A percentile compares a stretch with the other conserved stretches of the same genome.
Evolutionary conservation across 2,329 filamentous ascomycete genomes (phyloP).

Genomic region (Aspergillus jensenii): DNA sequence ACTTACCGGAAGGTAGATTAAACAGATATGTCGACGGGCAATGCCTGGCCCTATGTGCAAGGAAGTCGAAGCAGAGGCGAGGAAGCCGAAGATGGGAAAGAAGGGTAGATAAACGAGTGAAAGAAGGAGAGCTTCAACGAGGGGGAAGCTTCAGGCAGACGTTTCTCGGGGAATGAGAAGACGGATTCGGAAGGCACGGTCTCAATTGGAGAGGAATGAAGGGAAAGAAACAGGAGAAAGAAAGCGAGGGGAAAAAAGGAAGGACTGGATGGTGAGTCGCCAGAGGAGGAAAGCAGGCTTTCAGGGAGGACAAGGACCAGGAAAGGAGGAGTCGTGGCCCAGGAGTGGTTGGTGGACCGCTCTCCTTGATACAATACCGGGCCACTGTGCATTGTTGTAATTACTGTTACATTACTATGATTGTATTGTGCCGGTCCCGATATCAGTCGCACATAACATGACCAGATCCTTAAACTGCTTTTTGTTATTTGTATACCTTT

Average conservation of each 20-base stretch:
- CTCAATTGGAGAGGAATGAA: constrained; percentile 20
- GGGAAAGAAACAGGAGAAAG: constrained; percentile 33
- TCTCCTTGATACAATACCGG: constrained; percentile 20
- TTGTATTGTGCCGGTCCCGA: not conserved
- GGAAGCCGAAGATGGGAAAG: constrained; percentile 13
- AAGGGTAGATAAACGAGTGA: constrained; percentile 34
- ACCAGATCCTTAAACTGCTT: too few species aligned
- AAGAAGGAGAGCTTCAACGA: constrained; percentile 32
- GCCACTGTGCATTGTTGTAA: constrained; percentile 4
- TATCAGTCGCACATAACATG: too few species aligned
- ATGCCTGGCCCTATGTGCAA: constrained; percentile 14
- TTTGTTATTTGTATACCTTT: too few species aligned
- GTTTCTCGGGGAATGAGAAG: constrained; percentile 21
- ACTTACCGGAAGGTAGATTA: constrained; percentile 2
- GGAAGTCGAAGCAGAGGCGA: constrained; percentile 11
- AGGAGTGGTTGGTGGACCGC: constrained; percentile 23
- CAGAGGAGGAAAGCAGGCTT: constrained; percentile 21
- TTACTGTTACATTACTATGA: not conserved
- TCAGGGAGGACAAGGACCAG: constrained; percentile 23
- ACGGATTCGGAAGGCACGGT: constrained; percentile 35
- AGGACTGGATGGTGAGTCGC: constrained; percentile 18
- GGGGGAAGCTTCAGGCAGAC: constrained; percentile 29
- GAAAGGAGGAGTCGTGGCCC: constrained; percentile 32
- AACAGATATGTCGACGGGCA: constrained; percentile 12
- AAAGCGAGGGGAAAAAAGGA: constrained; percentile 38